Evolutionary conservation across 75 land plant species (phyloP).

Genomic region (Sequoia sempervirens): DNA sequence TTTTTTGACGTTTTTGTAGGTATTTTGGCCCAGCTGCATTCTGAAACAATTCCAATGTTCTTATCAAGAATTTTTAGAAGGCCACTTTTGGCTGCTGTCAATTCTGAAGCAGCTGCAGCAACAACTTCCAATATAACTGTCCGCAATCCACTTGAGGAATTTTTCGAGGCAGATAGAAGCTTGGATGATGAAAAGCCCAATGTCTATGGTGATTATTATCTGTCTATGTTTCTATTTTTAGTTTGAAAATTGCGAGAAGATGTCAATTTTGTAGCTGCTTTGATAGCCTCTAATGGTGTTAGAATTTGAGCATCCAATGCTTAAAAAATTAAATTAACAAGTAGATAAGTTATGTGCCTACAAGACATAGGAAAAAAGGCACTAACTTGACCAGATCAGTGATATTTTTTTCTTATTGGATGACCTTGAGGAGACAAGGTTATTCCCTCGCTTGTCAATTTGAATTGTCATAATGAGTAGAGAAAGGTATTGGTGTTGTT

Average conservation of each 20-base stretch:
- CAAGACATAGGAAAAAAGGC: neutral
- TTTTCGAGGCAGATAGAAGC: conserved; percentile 72
- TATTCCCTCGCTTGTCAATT: neutral
- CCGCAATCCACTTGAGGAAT: conserved; percentile 66
- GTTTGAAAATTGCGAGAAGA: neutral
- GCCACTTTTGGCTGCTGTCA: conserved; percentile 26
- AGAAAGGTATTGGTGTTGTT: neutral
- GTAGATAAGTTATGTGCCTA: neutral
- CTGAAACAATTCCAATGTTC: conserved; percentile 10
- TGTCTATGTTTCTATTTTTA: neutral
- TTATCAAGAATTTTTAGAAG: conserved; percentile 51
- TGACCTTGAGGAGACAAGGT: neutral
- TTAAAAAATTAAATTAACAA: neutral
- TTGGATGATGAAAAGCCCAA: conserved; percentile 50
- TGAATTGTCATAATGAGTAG: neutral
- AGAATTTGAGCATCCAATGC: neutral
- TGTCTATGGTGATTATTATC: conserved; percentile 51
- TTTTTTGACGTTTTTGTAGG: neutral
- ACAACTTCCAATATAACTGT: conserved; percentile 14
- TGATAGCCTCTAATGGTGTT: neutral
- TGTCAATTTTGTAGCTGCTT: neutral
- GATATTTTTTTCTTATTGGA: neutral
- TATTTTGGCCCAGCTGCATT: neutral
- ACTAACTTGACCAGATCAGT: neutral
- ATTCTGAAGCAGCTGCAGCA: conserved; percentile 15